Base-by-base conservation (phyloP, 1,284 basidiomycete genomes). In the Neonothopanus nambi region DNA sequence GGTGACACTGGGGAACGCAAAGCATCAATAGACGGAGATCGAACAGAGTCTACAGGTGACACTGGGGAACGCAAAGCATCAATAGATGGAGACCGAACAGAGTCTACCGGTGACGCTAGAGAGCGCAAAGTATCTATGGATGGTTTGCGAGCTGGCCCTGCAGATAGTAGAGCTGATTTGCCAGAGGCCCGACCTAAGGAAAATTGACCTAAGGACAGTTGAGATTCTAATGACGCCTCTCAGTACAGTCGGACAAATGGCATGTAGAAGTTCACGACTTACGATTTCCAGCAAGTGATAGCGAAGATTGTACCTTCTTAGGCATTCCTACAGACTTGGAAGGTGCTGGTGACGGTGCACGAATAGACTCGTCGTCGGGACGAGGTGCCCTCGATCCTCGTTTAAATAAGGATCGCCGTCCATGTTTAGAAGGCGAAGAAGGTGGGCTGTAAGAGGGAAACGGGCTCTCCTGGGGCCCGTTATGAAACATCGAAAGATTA, bases 261-360 rank as follows among this genome's bases (percentile, higher is more conserved):
- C 59, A 61, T 15, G 37, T 38, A 55, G 28, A 48, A 42, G 46
- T 30, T 12, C 11, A 53, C 47, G 18, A 68, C 76, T 57, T 57
- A 80, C 78, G 66, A 59, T 75, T 78, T 44, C 66, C 71, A 57
- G 71, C 67, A 45, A 75, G 65, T 60, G 71, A 73, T 51, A 80
- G 62, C 56, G 75, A 70, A 26, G 74, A 74, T 68, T 78, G 84
- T 55, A 80, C 76, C 72, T 84, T 84, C 72, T 82, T 84, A 5
- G 76, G 70, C 17, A 78, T 60, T 17, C 70, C 66, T 47, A 74
- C 63, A n/a, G 74, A 67, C 56, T 71, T 72, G 52, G 77, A 63
- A 9, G 72, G 71, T 5, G 70, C 59, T 30, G 60, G 56, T 42
- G 60, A 72, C 15, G 70, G 63, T 40, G 72, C 65, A 56, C 68